Evolutionary conservation across 2,329 filamentous ascomycete species (phyloP), one percentile per base, ranked within the genome.

Genomic region (Emmonsiellopsis sp.): DNA sequence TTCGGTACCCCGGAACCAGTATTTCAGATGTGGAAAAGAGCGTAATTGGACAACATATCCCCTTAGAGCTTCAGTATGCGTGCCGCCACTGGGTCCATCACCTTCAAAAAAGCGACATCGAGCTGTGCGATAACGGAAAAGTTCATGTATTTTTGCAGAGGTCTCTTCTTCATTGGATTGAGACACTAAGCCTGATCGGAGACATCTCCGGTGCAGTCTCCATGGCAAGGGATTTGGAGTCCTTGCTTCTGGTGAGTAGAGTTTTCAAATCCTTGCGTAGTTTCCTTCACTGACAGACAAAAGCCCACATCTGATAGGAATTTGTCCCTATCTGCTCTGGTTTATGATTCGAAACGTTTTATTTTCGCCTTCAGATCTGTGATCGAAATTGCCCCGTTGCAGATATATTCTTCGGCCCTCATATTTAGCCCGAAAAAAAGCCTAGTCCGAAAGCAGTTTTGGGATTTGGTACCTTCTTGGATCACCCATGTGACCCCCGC

Each of bases 131-230:
- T 33, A 10, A 21, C 13, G 48, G 40, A 31, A 36, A 32, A 32
- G 32, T 50, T 42, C 48, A 50, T 10, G n/a, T 17, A 3, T 50
- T 50, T 32, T 36, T 50, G 8, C 36, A 7, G 8, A 43, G 42
- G 21, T 36, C 39, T 21, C 37, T 50, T 14, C 48, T 50, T 42
- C 48, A 50, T 42, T 50, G 48, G 48, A 17, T 50, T 50, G 48
- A 50, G 37, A 3, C 37, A 2, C 48, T 50, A 36, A 27, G 61
- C 60, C 6, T 40, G 2, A n/a, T 50, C 42, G 34, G 42, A 45
- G 51, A 49, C 71, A 66, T 55, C 58, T 71, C 31, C 8, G 42
- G 43, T 5, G 31, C n/a, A 13, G 37, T 36, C 17, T n/a, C 33
- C 32, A 47, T 47, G 45, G 9, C 36, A 34, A 47, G 45, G 3